Conservation (phyloP, 129 eudicot genomes). For the Escallonia herrerae region DNA sequence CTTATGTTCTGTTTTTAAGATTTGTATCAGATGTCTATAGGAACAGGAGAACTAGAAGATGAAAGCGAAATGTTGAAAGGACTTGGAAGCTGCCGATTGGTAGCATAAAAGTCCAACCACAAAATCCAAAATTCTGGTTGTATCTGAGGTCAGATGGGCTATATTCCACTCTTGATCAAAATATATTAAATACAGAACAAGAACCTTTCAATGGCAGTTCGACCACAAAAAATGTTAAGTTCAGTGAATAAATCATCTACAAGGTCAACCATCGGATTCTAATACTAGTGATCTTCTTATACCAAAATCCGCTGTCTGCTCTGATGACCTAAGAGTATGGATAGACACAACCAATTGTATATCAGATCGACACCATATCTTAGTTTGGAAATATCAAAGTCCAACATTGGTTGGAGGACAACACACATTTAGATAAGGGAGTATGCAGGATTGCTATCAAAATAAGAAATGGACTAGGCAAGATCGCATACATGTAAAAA, state of each 20-base stretch:
- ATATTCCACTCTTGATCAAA: no score
- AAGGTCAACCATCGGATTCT: neutral
- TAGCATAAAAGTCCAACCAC: neutral
- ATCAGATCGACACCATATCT: no score
- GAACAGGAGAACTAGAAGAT: neutral
- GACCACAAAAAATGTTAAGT: neutral
- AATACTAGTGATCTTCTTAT: neutral
- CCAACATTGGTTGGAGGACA: no score
- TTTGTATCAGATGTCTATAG: neutral
- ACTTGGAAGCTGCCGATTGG: neutral
- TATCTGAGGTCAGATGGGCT: no score
- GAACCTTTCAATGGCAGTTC: neutral
- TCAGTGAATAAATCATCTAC: neutral
- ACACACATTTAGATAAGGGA: no score
- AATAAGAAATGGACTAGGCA: no score
- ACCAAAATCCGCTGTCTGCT: neutral
- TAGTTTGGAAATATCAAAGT: no score
- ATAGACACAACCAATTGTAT: neutral
- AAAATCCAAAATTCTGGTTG: neutral
- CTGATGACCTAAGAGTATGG: neutral
- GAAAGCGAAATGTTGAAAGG: neutral
- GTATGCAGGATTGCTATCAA: no score
- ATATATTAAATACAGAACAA: neutral
- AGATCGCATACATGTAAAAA: no score
- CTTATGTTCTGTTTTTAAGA: neutral